Conservation (phyloP, 2,329 filamentous ascomycete species). For the Rutstroemia sydowiana region DNA sequence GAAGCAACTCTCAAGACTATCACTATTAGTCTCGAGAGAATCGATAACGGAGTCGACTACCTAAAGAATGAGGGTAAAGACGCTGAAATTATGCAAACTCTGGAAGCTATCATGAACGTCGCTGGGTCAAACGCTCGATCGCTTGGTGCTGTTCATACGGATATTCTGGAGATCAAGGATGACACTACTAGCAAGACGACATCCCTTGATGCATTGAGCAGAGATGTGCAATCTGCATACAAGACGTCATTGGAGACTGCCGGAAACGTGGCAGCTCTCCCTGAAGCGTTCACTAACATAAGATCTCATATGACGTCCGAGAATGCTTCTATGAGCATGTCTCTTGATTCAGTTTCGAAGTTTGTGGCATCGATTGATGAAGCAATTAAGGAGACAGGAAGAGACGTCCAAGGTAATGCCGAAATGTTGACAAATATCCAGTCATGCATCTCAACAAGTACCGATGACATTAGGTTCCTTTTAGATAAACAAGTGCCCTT, state of each 20-base stretch:
- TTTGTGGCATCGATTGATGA: conserved; percentile 11
- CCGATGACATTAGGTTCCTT: conserved; percentile 11
- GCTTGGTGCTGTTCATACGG: not conserved
- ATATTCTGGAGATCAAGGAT: conserved; percentile 2
- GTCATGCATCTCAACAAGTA: conserved; percentile 10
- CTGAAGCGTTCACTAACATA: conserved; percentile 10
- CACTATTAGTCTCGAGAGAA: conserved; percentile 4
- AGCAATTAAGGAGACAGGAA: conserved; percentile 11
- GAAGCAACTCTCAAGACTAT: conserved; percentile 8
- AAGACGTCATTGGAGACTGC: conserved; percentile 2
- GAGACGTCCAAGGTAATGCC: conserved; percentile 10
- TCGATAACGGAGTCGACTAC: conserved; percentile 2
- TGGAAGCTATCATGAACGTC: conserved; percentile 1
- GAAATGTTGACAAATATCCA: conserved; percentile 11
- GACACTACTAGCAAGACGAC: conserved; percentile 3
- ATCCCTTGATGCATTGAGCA: conserved; percentile 12
- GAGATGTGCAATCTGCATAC: conserved; percentile 9
- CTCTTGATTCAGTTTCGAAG: conserved; percentile 8
- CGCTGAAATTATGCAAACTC: not conserved
- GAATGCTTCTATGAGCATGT: conserved; percentile 9
- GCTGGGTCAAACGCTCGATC: not conserved
- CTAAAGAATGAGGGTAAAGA: not conserved
- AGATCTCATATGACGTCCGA: conserved; percentile 7
- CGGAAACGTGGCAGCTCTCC: not conserved
- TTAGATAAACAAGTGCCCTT: conserved; percentile 11